Conservation (phyloP, 225 moss, liverwort and hornwort genomes). For the Straminergon stramineum region DNA sequence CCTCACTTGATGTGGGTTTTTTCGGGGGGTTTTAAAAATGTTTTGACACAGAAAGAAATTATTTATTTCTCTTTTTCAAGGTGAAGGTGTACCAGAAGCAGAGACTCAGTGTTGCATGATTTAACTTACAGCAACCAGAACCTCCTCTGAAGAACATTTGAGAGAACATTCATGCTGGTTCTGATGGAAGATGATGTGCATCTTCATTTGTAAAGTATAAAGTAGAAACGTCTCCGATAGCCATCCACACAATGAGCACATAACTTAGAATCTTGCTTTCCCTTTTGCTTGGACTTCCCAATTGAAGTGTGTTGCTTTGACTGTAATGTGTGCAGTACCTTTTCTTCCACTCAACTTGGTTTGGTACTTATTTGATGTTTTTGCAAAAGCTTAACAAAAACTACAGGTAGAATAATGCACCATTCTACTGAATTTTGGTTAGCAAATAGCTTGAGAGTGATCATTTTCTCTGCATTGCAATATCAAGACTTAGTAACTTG, state of each 20-base stretch:
- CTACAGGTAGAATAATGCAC: background rate
- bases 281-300: background rate
- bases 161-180: background rate
- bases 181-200: background rate
- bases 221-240: background rate
- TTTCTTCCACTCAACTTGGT: background rate
- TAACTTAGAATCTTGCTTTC: background rate
- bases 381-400: background rate
- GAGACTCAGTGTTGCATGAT: background rate
- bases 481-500: background rate
- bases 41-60: background rate
- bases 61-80: background rate
- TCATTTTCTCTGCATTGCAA: background rate
- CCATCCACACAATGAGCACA: too few relatives aligned
- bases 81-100: background rate
- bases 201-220: background rate
- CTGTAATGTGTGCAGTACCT: background rate
- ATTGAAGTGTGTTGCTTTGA: background rate
- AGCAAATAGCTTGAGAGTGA: background rate
- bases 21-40: too few relatives aligned
- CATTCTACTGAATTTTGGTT: background rate
- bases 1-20: background rate
- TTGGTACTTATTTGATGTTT: background rate
- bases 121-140: background rate
- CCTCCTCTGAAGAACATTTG: background rate